Evolutionary conservation across 176 grass and related monocot species (phyloP), one percentile per base, ranked within the genome.

Genomic region (Oryza officinalis): DNA sequence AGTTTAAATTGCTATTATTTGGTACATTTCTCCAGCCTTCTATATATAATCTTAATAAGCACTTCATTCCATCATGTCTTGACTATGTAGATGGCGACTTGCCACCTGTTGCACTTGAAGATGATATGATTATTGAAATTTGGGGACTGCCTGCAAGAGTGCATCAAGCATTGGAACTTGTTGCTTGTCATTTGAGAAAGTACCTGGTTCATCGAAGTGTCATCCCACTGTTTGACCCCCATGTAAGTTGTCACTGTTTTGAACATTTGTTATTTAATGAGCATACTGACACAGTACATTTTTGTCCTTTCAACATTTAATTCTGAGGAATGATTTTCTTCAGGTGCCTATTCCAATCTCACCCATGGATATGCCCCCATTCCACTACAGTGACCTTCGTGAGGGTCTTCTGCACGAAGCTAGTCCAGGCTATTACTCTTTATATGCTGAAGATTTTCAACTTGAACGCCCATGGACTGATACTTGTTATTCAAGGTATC

Each of bases 111-210:
- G 92, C 86, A 72, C 73, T 94, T 67, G 86, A 86, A 43, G 89
- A 92, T 13, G 92, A 94, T 75, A 82, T 68, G 70, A 74, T 94
- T 71, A 38, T 94, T 70, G 92, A 94, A 86, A 89, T 94, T 85
- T 79, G 83, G 83, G 92, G 89, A 74, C 64, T 64, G 13, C 76
- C 92, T 45, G 50, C 43, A 50, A 49, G 64, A 78, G 86, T 89
- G 32, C 77, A 74, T 74, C 86, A 87, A 57, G 86, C 92, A 44
- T 74, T 94, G 67, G 76, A 92, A 87, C 80, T 92, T 45, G 75
- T 92, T 84, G 89, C 80, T 84, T 87, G 76, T 82, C 89, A 92
- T 70, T 69, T 94, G 68, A 89, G 92, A 75, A 94, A 92, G 73
- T 94, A 88, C 77, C 83, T 94, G 30, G 89, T 94, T 71, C 57